Evolutionary conservation across 2,329 filamentous ascomycete genomes (phyloP).

Genomic region (Sclerotinia trifoliorum): DNA sequence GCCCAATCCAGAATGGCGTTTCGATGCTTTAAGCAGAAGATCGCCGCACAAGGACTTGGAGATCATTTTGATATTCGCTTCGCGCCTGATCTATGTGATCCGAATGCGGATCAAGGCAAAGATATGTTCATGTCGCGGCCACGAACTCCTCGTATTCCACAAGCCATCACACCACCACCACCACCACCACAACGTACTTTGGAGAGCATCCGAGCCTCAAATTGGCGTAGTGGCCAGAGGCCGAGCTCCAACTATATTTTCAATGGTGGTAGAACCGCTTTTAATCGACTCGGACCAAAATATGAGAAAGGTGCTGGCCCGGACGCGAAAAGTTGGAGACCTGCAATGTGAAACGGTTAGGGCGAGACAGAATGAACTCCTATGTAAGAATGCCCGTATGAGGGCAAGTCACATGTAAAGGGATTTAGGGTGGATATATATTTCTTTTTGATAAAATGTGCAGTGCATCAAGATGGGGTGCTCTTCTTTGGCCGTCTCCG

Average conservation of each 20-base stretch:
- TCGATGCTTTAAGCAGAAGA: conserved; percentile 18
- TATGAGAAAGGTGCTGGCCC: conserved; percentile 9
- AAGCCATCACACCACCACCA: background rate
- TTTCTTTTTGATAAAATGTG: too few relatives aligned
- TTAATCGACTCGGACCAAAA: background rate
- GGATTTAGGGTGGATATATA: background rate
- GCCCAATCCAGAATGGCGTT: conserved; percentile 22
- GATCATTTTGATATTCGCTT: conserved; percentile 20
- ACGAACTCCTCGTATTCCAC: background rate
- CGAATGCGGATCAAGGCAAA: background rate
- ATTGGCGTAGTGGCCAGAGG: background rate
- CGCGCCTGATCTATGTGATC: conserved; percentile 24
- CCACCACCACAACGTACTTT: background rate
- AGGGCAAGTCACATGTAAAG: too few relatives aligned
- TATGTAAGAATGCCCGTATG: background rate
- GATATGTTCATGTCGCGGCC: conserved; percentile 14
- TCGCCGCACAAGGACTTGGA: background rate
- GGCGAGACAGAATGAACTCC: background rate
- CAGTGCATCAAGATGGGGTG: too few relatives aligned
- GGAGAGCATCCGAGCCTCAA: background rate
- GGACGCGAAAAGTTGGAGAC: background rate
- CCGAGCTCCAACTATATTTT: rapidly evolving
- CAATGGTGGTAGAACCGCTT: background rate
- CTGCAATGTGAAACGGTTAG: background rate
- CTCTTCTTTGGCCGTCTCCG: too few relatives aligned